Evolutionary conservation across 495 filamentous ascomycete species (phyloP).

Genomic region (Pseudotulostoma volvatum): DNA sequence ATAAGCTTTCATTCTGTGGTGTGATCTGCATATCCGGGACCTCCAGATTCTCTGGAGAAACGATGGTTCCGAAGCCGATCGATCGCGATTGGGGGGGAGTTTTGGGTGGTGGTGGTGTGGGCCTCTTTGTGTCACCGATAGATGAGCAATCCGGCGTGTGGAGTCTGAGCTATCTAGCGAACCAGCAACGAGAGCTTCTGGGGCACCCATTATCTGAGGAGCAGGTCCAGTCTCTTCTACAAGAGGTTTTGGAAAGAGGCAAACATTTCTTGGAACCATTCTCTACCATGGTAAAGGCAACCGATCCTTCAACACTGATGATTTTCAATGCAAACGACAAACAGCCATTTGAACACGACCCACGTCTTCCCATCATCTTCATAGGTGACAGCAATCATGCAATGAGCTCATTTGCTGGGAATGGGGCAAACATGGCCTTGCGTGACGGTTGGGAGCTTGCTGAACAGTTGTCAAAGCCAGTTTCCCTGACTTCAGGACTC

Average conservation of each 20-base stretch:
- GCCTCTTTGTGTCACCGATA: conserved; percentile 19
- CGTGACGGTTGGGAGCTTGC: conserved; percentile 25
- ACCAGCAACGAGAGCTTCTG: not conserved
- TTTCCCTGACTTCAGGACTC: too few species aligned
- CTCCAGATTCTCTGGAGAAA: conserved; percentile 10
- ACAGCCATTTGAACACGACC: conserved; percentile 17
- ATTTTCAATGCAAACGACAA: conserved; percentile 20
- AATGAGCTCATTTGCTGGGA: conserved; percentile 27
- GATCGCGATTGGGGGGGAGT: conserved; percentile 17
- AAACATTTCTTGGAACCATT: conserved; percentile 16
- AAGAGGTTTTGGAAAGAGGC: conserved; percentile 13
- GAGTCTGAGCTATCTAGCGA: conserved; percentile 12
- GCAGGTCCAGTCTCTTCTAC: conserved; percentile 6
- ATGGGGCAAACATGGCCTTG: conserved; percentile 25
- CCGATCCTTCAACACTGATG: conserved; percentile 11
- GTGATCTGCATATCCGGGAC: conserved; percentile 15
- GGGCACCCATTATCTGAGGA: not conserved
- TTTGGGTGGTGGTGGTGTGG: conserved; percentile 13
- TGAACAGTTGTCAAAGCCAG: too few species aligned
- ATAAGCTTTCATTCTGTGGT: conserved; percentile 17
- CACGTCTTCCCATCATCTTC: conserved; percentile 14
- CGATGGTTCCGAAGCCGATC: conserved; percentile 13
- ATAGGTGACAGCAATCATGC: conserved; percentile 30
- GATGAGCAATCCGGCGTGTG: conserved; percentile 17
- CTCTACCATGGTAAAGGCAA: conserved; percentile 14